Base-by-base conservation (phyloP, 257 asterid genomes). In the Solanum tacnaense region DNA sequence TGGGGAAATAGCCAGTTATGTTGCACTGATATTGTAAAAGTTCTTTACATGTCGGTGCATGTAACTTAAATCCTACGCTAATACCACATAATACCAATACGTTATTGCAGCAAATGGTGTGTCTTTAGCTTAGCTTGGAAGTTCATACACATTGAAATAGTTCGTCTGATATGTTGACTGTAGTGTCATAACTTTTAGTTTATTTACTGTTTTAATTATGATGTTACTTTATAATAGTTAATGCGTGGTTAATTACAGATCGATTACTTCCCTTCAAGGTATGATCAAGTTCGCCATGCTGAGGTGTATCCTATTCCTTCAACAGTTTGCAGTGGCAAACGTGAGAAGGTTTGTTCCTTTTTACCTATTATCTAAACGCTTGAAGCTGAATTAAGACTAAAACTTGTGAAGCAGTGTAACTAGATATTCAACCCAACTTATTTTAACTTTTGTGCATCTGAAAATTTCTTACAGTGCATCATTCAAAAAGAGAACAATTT, bases 201-300 rank as follows among this genome's bases (percentile, higher is more conserved):
- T 29, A 44, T 15, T 29, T 46, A 8, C 31, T 79, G 72, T 12
- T 62, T 82, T 35, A 27, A 5, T 18, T 13, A 6, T 62, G 46
- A 67, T 2, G 56, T 29, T 32, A 68, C 27, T 34, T 44, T 36
- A 34, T 36, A 15, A 13, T 60, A 25, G 60, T 4, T 85, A 23
- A 32, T 25, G 29, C 62, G 12, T 32, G 35, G 49, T 31, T 11
- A 4, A 84, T 13, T 87, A 35, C 92, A 91, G 92, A 81, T 91
- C 41, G 73, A 91, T 52, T 91, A 91, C 85, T 91, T 91, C 87
- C 92, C 92, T 34, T 91, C 92, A 32, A 41, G 92, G 86, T 91
- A 71, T 89, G 92, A 91, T 89, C 89, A 90, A 13, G 91, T 74
- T 84, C 74, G 90, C 85, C 92, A 91, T 75, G 91, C 92, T 56